Conservation (phyloP, 306 rosid species). For the Rubus parviflorus region DNA sequence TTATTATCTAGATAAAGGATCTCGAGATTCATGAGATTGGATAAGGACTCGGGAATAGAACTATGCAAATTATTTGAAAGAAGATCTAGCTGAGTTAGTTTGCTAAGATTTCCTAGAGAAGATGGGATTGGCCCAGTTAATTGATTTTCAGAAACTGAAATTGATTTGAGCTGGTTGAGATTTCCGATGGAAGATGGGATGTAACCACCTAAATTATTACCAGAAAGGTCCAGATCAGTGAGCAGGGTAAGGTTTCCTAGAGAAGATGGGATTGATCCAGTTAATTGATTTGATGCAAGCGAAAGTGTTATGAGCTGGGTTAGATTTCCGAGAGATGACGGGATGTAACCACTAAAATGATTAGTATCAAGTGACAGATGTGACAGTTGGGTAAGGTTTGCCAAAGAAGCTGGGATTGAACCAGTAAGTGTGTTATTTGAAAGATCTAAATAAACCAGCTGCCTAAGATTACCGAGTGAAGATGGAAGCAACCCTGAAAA, state of each 20-base stretch:
- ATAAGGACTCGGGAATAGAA: constrained; percentile 13
- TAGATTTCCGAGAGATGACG: background rate
- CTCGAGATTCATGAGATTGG: background rate
- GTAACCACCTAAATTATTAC: background rate
- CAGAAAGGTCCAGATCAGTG: background rate
- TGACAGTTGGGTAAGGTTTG: background rate
- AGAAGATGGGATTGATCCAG: constrained; percentile 3
- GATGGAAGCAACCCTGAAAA: constrained; percentile 17
- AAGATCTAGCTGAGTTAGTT: rapidly evolving
- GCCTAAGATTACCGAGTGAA: constrained; percentile 18
- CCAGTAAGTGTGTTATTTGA: constrained; percentile 1
- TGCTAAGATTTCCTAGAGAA: constrained; percentile 9
- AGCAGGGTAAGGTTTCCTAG: constrained; percentile 11
- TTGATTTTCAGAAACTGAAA: background rate
- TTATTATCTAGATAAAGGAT: background rate
- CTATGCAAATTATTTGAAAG: rapidly evolving
- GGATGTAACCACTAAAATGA: background rate
- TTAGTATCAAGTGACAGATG: background rate
- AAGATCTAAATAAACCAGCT: constrained; percentile 1
- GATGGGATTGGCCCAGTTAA: constrained; percentile 1
- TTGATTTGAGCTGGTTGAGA: background rate
- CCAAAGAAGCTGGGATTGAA: constrained; percentile 5
- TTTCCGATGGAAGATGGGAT: background rate
- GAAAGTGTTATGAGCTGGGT: background rate
- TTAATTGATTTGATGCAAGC: background rate